These are phyloP conservation scores for Lagerstroemia speciosa DNA, from an alignment of 345 rosid genomes.

Conservation along the genomic window DNA sequence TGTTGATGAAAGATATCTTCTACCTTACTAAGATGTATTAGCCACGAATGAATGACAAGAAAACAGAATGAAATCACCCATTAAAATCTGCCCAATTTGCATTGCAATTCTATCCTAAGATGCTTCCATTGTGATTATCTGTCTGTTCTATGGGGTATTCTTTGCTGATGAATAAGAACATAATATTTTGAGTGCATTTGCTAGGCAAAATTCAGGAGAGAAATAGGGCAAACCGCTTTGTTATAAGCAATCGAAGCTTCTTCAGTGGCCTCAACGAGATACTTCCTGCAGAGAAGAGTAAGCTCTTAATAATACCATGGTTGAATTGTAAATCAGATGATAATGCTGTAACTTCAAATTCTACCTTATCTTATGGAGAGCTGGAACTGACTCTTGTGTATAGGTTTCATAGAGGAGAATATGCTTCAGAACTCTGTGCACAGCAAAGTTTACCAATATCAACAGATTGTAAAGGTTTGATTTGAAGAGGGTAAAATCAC, in stretches of 20 bases:
- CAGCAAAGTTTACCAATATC: neutral
- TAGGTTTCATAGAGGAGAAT: slow-evolving; percentile 80
- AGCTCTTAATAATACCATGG: no score
- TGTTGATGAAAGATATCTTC: slow-evolving; percentile 16
- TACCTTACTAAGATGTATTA: no score
- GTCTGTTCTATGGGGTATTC: neutral
- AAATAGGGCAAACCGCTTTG: slow-evolving; percentile 62
- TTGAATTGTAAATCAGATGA: no score
- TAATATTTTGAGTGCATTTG: neutral
- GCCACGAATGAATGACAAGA: no score
- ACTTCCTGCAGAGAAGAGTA: slow-evolving; percentile 40
- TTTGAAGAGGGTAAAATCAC: neutral
- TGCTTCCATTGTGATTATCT: no score
- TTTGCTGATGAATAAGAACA: no score
- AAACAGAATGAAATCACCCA: neutral
- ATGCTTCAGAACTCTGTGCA: slow-evolving; percentile 79
- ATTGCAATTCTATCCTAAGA: neutral
- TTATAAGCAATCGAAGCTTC: slow-evolving; percentile 89
- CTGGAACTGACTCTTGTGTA: slow-evolving; percentile 82
- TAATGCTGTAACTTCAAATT: neutral
- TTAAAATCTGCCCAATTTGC: no score
- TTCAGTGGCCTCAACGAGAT: slow-evolving; percentile 84
- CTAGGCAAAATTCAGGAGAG: neutral
- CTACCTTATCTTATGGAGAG: slow-evolving; percentile 85
- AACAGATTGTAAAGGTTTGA: no score